Evolutionary conservation across 495 filamentous ascomycete species (phyloP).

Genomic region (Niebla homalea): DNA sequence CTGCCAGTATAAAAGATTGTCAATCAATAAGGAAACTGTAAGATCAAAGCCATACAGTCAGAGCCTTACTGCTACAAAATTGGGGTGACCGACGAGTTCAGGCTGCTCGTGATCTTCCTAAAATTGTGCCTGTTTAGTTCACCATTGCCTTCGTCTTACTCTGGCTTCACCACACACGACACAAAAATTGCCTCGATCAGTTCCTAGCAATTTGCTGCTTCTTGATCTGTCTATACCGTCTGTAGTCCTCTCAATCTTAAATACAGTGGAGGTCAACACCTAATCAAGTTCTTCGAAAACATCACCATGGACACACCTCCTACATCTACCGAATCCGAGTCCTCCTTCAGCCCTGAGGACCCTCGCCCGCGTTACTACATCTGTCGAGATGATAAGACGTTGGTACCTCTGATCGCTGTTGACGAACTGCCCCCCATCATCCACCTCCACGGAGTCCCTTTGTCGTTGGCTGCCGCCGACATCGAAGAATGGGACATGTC

Average conservation of each 20-base stretch:
- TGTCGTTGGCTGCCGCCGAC: constrained; percentile 22
- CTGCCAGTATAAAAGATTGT: background rate
- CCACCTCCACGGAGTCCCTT: constrained; percentile 24
- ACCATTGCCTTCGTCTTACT: background rate
- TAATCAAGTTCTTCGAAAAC: background rate
- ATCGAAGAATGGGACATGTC: constrained; percentile 31
- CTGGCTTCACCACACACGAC: background rate
- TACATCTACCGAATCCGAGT: background rate
- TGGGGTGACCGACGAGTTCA: too few species aligned
- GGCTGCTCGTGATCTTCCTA: too few species aligned
- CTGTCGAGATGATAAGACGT: constrained; percentile 40
- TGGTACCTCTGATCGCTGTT: constrained; percentile 49
- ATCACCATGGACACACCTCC: background rate
- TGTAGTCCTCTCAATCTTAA: background rate
- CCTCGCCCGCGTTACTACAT: constrained; percentile 38
- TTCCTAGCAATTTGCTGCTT: background rate
- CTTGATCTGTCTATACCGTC: background rate
- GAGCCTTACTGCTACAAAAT: background rate
- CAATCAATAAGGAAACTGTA: background rate
- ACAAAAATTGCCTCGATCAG: background rate
- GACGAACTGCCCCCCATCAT: constrained; percentile 45
- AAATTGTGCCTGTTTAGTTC: too few species aligned
- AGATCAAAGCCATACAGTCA: background rate
- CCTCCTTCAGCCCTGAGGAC: constrained; percentile 15
- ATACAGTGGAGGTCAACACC: too few species aligned